Percentiles rank a stretch among this genome's conserved stretches.
These are phyloP conservation scores for Salicornia ramosissima DNA, from an alignment of 148 eudicot species.

Conservation along the genomic window DNA sequence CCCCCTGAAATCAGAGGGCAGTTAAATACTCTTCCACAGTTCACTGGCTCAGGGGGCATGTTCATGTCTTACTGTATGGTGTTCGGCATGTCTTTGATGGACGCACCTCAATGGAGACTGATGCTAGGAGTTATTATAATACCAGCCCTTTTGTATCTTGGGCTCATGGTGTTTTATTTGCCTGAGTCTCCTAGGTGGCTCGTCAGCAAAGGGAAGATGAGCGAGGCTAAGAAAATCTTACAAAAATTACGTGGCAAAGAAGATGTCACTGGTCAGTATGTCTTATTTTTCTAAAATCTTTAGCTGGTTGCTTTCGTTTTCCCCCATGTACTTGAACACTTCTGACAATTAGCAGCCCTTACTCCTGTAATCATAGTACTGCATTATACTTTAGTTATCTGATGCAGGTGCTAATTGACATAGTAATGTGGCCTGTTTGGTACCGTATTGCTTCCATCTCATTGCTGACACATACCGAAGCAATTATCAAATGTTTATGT, in stretches of 20 bases:
- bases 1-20: conserved; percentile 86
- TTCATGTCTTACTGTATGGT: conserved; percentile 84
- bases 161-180: conserved; percentile 49
- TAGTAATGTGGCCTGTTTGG: not conserved
- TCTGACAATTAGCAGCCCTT: conserved; percentile 8
- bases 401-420: conserved; percentile 6
- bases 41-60: conserved; percentile 83
- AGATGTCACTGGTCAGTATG: conserved; percentile 69
- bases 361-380: no score
- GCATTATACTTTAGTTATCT: not conserved
- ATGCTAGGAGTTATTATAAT: conserved; percentile 84
- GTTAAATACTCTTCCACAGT: conserved; percentile 85
- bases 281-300: not conserved
- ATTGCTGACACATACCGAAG: not conserved
- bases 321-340: not conserved
- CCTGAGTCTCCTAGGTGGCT: conserved; percentile 99
- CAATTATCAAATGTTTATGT: not conserved
- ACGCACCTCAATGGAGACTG: conserved; percentile 76
- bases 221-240: conserved; percentile 70
- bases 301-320: not conserved
- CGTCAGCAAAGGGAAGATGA: conserved; percentile 88
- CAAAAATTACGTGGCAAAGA: conserved; percentile 64
- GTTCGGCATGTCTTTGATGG: conserved; percentile 71
- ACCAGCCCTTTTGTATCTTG: conserved; percentile 63
- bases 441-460: not conserved